phyloP scores from a whole-genome alignment of 2,329 filamentous ascomycete genomes.

The Penicillium sumatraense region DNA sequence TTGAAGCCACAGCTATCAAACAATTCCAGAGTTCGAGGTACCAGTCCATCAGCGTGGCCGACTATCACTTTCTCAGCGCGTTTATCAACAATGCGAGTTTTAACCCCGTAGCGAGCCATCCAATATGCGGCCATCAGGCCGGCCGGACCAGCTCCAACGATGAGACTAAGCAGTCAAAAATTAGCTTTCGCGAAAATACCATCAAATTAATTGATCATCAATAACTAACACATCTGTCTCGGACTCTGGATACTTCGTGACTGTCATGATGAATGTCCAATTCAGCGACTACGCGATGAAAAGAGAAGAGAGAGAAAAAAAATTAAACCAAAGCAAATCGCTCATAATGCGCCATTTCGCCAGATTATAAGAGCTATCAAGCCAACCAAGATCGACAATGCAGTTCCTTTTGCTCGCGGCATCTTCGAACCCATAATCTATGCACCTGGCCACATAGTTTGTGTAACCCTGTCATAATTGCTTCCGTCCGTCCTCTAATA shows the following conservation, averaged over 20 bases:
- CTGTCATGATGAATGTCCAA: background rate
- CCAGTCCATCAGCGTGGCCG: background rate
- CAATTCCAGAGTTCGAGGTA: background rate
- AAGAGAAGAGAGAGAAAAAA: background rate
- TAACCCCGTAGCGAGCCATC: background rate
- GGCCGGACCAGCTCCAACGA: background rate
- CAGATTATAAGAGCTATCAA: background rate
- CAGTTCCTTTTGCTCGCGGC: background rate
- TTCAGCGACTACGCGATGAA: background rate
- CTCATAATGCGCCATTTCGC: background rate
- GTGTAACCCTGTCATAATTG: background rate
- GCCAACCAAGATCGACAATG: background rate
- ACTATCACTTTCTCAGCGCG: background rate
- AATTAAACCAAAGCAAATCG: no score
- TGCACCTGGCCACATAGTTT: background rate
- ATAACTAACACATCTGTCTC: background rate
- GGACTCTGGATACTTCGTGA: background rate
- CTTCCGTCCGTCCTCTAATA: background rate
- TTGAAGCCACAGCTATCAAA: background rate
- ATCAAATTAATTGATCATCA: no score
- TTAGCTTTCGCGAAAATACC: background rate
- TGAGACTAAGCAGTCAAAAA: background rate
- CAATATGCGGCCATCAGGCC: background rate
- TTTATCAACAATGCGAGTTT: background rate
- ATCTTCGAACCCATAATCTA: background rate